Base-by-base conservation (phyloP, 2,329 filamentous ascomycete genomes). In the Trichoderma sp. region DNA sequence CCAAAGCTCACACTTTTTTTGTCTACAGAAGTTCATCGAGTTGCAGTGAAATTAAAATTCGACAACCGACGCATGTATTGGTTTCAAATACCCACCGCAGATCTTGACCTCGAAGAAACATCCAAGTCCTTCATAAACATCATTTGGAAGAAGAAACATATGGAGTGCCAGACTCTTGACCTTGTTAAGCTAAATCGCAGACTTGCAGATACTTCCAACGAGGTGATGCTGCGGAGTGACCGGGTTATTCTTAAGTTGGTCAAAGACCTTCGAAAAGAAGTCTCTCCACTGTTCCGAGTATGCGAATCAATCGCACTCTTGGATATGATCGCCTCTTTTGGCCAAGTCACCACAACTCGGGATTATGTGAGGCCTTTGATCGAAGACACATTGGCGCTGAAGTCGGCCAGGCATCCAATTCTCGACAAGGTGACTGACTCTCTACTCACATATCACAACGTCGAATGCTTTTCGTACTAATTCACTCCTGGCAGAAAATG, bases 151-250 rank as follows among this genome's bases (percentile, higher is more conserved):
- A 93, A 91, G 75, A 88, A 88, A n/a, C 86, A 85, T 68, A 85
- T 97, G 37, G 93, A 98, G 77, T 98, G 94, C 73, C 93, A 96
- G 74, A 98, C 96, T 0, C 78, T 98, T 11, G 87, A 91, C 67
- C 84, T 99, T 13, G 86, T 97, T 72, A 96, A 97, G 76, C 83
- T 93, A 49, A 98, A 91, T 73, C 84, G 88, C 69, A 88, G 91
- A 75, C 92, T 97, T 52, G 87, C 88, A 0, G 91, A 96, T 71
- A 91, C 93, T 0, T 91, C 95, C 69, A 90, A 92, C 58, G 94
- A 97, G 79, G 91, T 96, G 1, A 85, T 97, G 3, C 86, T 91
- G 71, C 89, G 95, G 81, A 97, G 92, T 75, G 93, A 97, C 76
- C 85, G 87, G 57, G 88, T 91, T 2, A 86, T 97, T 13, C 88